Conservation (phyloP, 345 rosid species). For the Arabidopsis arenosa region DNA sequence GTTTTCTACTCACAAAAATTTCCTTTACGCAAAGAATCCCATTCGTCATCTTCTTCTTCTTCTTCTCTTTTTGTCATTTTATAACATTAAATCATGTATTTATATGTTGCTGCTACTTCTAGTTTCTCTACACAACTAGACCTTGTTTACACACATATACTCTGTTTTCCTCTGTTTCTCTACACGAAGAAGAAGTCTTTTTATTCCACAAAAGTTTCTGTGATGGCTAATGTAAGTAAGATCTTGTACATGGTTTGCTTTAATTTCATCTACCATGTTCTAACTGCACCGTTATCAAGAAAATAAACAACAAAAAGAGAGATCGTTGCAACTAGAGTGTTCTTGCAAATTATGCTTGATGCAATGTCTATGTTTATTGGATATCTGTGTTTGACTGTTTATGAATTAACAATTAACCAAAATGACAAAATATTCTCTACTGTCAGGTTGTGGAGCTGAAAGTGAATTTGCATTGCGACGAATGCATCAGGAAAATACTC, state of each 20-base stretch:
- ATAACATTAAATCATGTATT: slow-evolving; percentile 6
- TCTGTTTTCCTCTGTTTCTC: not conserved
- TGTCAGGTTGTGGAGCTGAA: slow-evolving; percentile 75
- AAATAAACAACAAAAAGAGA: not conserved
- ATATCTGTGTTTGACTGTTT: not conserved
- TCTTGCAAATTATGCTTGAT: not conserved
- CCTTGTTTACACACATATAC: not conserved
- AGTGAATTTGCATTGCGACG: slow-evolving; percentile 80
- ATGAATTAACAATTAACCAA: not conserved
- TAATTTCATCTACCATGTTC: slow-evolving; percentile 4
- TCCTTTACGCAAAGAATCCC: slow-evolving; percentile 43
- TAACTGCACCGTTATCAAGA: not conserved
- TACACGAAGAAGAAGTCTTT: slow-evolving; percentile 2
- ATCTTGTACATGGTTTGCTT: slow-evolving; percentile 9
- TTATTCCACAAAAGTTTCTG: not conserved
- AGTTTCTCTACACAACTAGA: slow-evolving; percentile 21
- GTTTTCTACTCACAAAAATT: not conserved
- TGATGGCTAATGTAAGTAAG: slow-evolving; percentile 39
- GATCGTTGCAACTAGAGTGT: not conserved
- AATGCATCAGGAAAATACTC: slow-evolving; percentile 80
- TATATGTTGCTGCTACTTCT: slow-evolving; percentile 17
- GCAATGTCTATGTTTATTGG: not conserved
- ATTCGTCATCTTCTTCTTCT: slow-evolving; percentile 33
- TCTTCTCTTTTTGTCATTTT: slow-evolving; percentile 22
- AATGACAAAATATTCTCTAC: not conserved